Evolutionary conservation across 2,329 filamentous ascomycete species (phyloP).

Genomic region (Nemania serpens): DNA sequence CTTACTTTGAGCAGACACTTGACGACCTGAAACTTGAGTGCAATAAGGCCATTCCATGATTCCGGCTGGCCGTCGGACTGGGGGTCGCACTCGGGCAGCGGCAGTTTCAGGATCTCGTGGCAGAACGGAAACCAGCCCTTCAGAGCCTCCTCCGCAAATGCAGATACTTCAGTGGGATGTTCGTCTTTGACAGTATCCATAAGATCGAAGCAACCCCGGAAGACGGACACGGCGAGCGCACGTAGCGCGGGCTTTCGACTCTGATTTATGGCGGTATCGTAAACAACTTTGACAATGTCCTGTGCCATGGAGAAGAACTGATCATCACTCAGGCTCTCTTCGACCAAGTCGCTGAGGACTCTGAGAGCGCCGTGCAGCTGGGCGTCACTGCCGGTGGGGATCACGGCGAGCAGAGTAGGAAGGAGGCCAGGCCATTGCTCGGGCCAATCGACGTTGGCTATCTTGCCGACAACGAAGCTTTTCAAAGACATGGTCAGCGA

Average conservation of each 20-base stretch:
- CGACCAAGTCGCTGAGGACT: conserved; percentile 86
- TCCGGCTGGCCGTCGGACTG: conserved; percentile 61
- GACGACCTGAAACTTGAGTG: conserved; percentile 90
- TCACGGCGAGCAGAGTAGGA: conserved; percentile 75
- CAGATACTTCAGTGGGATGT: conserved; percentile 82
- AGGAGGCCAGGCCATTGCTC: conserved; percentile 93
- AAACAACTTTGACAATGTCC: conserved; percentile 82
- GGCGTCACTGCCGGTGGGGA: conserved; percentile 74
- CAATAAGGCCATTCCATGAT: conserved; percentile 78
- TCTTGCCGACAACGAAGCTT: conserved; percentile 81
- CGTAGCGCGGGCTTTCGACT: conserved; percentile 75
- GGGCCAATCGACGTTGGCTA: conserved; percentile 90
- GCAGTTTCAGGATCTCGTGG: conserved; percentile 73
- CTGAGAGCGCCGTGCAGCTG: conserved; percentile 89
- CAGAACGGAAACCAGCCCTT: conserved; percentile 90
- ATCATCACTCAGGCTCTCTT: conserved; percentile 90
- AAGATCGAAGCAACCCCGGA: conserved; percentile 89
- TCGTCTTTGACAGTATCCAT: conserved; percentile 97
- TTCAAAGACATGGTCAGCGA: conserved; percentile 15
- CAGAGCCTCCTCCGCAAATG: conserved; percentile 86
- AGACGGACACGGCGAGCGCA: conserved; percentile 86
- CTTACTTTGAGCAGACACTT: conserved; percentile 92
- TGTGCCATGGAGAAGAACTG: conserved; percentile 92
- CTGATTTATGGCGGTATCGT: conserved; percentile 78
- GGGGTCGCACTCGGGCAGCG: conserved; percentile 69